Percentiles rank a stretch among this genome's conserved stretches.
Conservation (phyloP, 2,329 filamentous ascomycete genomes). For the Fusarium mangiferae region DNA sequence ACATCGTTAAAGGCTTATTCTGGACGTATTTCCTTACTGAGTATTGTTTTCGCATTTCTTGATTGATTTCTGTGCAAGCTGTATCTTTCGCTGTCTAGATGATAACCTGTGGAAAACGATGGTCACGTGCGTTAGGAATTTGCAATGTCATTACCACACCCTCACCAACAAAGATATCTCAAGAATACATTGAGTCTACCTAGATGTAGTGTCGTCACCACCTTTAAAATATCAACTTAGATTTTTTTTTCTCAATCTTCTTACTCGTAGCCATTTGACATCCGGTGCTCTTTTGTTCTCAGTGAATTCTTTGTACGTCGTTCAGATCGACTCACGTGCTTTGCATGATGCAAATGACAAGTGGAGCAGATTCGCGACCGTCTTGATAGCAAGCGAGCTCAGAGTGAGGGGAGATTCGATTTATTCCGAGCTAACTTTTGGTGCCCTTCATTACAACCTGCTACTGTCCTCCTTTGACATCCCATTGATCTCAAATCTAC, state of each 20-base stretch:
- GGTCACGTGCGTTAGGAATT: background rate
- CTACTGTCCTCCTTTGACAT: background rate
- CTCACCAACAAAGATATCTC: background rate
- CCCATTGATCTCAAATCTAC: too few species aligned
- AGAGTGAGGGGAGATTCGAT: too few species aligned
- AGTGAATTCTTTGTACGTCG: background rate
- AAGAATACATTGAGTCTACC: background rate
- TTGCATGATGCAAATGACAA: background rate
- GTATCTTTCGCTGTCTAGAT: background rate
- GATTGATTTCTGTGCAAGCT: too few species aligned
- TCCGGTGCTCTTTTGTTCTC: background rate
- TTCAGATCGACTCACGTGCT: background rate
- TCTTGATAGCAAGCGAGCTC: background rate
- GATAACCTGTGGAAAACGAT: background rate
- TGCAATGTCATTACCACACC: background rate
- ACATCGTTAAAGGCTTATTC: too few species aligned
- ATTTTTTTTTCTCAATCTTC: fast-evolving
- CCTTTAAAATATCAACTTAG: too few species aligned
- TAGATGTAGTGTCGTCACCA: fast-evolving
- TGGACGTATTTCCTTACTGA: fast-evolving
- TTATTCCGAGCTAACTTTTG: too few species aligned
- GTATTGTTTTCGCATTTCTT: background rate
- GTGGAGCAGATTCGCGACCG: background rate
- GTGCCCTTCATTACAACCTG: fast-evolving
- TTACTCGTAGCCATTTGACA: background rate